Conservation (phyloP, 306 rosid species). For the Castanea sativa region DNA sequence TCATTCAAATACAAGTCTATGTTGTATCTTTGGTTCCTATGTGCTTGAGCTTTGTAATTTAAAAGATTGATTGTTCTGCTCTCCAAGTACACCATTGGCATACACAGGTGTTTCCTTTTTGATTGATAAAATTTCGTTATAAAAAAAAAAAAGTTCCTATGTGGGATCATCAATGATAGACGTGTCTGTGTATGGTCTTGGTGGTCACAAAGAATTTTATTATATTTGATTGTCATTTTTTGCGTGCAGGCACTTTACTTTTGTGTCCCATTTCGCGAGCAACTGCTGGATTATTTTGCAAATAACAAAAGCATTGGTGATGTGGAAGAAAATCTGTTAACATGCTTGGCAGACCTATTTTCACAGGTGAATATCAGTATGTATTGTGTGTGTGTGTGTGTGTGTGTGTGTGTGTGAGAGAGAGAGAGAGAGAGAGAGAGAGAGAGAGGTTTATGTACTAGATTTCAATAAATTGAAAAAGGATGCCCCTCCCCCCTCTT, state of each 20-base stretch:
- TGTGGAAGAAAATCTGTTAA: constrained; percentile 90
- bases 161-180: neutral
- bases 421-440: no score
- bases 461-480: no score
- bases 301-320: constrained; percentile 68
- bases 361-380: constrained; percentile 57
- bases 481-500: no score
- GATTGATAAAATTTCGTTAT: no score
- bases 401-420: no score
- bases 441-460: no score
- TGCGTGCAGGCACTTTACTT: constrained; percentile 86
- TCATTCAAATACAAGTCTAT: neutral
- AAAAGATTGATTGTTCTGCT: no score
- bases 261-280: constrained; percentile 98
- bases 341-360: constrained; percentile 96
- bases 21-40: no score
- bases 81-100: no score
- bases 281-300: constrained; percentile 80
- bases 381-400: no score
- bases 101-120: no score
- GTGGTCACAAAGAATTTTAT: neutral
- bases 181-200: neutral
- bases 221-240: neutral
- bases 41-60: no score
- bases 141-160: neutral